Base-by-base conservation (phyloP, 2,329 filamentous ascomycete genomes). In the Lasiodiplodia citricola region DNA sequence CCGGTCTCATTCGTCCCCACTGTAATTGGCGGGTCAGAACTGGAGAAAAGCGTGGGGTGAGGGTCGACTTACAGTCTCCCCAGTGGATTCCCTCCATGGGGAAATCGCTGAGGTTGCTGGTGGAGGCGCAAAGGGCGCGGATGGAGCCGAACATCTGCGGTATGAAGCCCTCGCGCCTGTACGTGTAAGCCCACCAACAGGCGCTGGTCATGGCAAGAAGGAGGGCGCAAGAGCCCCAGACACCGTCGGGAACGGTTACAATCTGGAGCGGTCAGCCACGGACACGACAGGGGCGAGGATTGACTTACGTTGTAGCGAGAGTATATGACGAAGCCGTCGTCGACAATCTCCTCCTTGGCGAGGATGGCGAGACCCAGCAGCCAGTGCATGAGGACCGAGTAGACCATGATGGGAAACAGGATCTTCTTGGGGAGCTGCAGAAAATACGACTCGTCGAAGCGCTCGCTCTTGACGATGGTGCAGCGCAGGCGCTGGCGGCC, bases 141-240 rank as follows among this genome's bases (percentile, higher is more conserved):
- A 79, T 74, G 23, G 74, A 77, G 4, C 76, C 75, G 66, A 75
- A 78, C 75, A 78, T 77, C 51, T 77, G 76, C 21, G 76, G 76
- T 31, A 77, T 76, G 56, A 75, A 76, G 1, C 75, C 75, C 70
- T 77, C 76, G 3, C 75, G 72, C 21, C 71, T 73, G 58, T 75
- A 77, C 2, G 73, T 76, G 65, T 74, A 78, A 1, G 76, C 73
- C 74, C 72, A 77, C 74, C 75, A 77, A 55, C 76, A 78, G 3
- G 73, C 70, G 14, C 66, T 69, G 4, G 75, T 77, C 75, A 77
- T 78, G 4, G 73, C 50, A 13, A 79, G 65, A 54, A 77, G 73
- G 10, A 78, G 70, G 21, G 75, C 70, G 0, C 73, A 74, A 3
- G 76, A 73, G 6, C 70, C 66, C 73, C 74, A 77, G 0, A 78